Base-by-base conservation (phyloP, 1,284 basidiomycete species). In the Pisolithus thermaeus region DNA sequence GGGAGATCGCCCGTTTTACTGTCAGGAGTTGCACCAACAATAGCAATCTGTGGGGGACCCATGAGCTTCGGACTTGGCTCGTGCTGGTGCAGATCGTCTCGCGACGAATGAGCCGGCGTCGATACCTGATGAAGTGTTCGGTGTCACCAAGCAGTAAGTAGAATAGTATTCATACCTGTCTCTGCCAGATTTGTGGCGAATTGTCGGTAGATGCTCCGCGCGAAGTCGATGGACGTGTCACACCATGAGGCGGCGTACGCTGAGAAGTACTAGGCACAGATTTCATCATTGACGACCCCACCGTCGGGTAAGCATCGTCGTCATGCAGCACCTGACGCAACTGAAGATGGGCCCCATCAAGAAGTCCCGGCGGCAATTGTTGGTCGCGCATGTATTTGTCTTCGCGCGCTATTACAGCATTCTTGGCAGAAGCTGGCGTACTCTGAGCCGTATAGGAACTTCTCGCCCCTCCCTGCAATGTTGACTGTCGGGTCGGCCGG, bases 391-490 rank as follows among this genome's bases (percentile, higher is more conserved):
- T 48, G 47, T 65, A 68, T 47, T 69, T 65, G 36, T 68, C 64
- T 50, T 65, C 64, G 18, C 56, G 56, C 45, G 62, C 54, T 51
- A 58, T 56, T 22, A 46, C 55, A 44, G 55, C 14, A 32, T 43
- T 51, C 49, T 55, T 66, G 36, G 43, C 47, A 20, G 54, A 56
- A 14, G 56, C 49, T 6, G 56, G 36, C 16, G 56, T 44, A 14
- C 62, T 69, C 45, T 66, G 68, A 11, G 69, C 65, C 20, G 70
- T 59, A 67, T 68, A 66, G 11, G 68, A 60, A 25, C 63, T 59
- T 49, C 68, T 58, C 27, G 69, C 53, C 2, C 64, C 68, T 36
- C 60, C 48, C 9, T 44, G 22, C 43, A 57, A 50, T 37, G 53
- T 27, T 27, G 36, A 46, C 20, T 42, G 50, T 41, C 51, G 54